Percentiles rank a stretch among this genome's conserved stretches.
Conservation (phyloP, 1,139 yeast species). For the Zhuliangozyma blackwelliae region DNA sequence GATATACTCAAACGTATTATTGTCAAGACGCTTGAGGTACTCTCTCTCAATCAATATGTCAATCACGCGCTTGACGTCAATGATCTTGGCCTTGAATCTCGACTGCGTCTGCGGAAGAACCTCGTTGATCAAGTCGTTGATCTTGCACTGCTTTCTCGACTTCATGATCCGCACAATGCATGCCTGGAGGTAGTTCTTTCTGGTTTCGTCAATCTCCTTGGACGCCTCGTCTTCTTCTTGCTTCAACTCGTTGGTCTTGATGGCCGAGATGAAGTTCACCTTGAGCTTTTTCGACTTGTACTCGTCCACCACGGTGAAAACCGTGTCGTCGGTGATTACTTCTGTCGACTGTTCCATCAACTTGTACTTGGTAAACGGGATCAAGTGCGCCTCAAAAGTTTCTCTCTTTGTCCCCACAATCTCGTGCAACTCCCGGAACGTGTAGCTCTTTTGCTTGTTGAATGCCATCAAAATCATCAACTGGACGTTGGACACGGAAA, state of each 20-base stretch:
- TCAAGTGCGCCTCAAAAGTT: slow-evolving; percentile 67
- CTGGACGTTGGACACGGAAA: slow-evolving; percentile 82
- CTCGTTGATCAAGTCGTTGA: slow-evolving; percentile 79
- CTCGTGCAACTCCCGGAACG: slow-evolving; percentile 58
- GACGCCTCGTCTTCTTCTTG: slow-evolving; percentile 80
- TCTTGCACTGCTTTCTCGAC: slow-evolving; percentile 76
- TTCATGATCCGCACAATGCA: slow-evolving; percentile 97
- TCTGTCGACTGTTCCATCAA: slow-evolving; percentile 58
- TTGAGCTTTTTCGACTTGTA: slow-evolving; percentile 82
- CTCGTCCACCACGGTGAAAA: slow-evolving; percentile 69
- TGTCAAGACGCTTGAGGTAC: slow-evolving; percentile 72
- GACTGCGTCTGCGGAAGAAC: slow-evolving; percentile 83
- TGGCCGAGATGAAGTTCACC: slow-evolving; percentile 80
- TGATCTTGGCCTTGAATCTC: slow-evolving; percentile 79
- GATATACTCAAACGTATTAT: slow-evolving; percentile 72
- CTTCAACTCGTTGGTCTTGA: slow-evolving; percentile 63
- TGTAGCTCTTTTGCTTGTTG: slow-evolving; percentile 59
- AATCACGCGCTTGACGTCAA: slow-evolving; percentile 84
- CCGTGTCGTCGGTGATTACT: slow-evolving; percentile 50
- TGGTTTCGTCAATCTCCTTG: slow-evolving; percentile 81
- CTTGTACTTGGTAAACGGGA: slow-evolving; percentile 76
- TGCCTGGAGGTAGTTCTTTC: slow-evolving; percentile 84
- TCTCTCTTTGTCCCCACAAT: slow-evolving; percentile 66
- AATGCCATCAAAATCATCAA: slow-evolving; percentile 79
- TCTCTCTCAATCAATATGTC: slow-evolving; percentile 84